phyloP scores from a whole-genome alignment of 164 flowering plant species.

The Liquidambar formosana region DNA sequence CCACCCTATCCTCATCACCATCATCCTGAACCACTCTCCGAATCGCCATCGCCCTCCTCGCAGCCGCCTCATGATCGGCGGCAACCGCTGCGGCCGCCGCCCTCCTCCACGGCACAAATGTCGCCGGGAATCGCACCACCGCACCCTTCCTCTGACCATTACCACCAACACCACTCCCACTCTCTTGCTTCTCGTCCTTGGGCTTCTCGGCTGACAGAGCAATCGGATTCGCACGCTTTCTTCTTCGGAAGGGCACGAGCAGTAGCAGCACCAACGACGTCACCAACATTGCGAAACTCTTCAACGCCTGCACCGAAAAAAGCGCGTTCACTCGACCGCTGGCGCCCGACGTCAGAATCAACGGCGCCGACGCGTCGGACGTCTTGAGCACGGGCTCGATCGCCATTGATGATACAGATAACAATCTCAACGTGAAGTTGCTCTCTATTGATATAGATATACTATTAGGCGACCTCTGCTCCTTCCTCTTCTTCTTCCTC shows the following conservation, averaged over 20 bases:
- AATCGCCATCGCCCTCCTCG: constrained; percentile 54
- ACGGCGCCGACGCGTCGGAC: constrained; percentile 18
- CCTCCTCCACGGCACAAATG: constrained; percentile 27
- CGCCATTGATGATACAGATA: constrained; percentile 11
- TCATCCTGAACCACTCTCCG: constrained; percentile 43
- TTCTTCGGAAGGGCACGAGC: constrained; percentile 42
- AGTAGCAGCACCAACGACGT: constrained; percentile 42
- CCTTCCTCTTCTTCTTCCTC: not conserved
- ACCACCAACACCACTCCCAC: not conserved
- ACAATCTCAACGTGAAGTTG: not conserved
- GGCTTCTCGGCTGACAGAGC: constrained; percentile 20
- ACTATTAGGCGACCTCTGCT: not conserved
- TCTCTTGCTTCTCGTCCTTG: constrained; percentile 22
- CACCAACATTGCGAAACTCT: constrained; percentile 35
- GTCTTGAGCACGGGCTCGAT: constrained; percentile 12
- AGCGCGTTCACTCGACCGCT: constrained; percentile 65
- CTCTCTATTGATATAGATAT: not conserved
- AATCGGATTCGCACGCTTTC: constrained; percentile 13
- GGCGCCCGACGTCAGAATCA: constrained; percentile 67
- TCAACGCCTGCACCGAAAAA: constrained; percentile 43
- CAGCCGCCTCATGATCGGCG: constrained; percentile 47
- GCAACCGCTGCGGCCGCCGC: constrained; percentile 16
- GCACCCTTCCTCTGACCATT: constrained; percentile 19
- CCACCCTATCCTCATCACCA: constrained; percentile 13
- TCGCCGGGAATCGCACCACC: constrained; percentile 36